Conservation (phyloP, 1,139 yeast species). For the Suhomyces kunorum region DNA sequence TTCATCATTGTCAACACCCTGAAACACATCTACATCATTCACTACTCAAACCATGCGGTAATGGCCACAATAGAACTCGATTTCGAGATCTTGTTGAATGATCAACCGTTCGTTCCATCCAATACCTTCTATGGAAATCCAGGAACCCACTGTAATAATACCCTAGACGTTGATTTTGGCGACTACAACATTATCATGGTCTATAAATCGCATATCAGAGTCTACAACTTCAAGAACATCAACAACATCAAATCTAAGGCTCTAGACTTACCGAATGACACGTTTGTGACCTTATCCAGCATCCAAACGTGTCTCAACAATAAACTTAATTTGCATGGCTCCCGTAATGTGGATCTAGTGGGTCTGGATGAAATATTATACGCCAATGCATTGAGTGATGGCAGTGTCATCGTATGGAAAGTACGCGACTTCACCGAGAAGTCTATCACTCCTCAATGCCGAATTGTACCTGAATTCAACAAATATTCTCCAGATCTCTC, state of each 20-base stretch:
- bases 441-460: conserved; percentile 23
- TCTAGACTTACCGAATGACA: conserved; percentile 18
- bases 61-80: conserved; percentile 18
- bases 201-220: conserved; percentile 27
- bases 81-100: conserved; percentile 13
- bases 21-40: conserved; percentile 23
- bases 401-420: conserved; percentile 44
- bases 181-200: conserved; percentile 41
- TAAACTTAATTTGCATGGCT: conserved; percentile 4
- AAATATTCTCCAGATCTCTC: conserved; percentile 20
- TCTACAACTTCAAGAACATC: conserved; percentile 25
- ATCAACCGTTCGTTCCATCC: conserved; percentile 10
- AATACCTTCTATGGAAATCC: conserved; percentile 14
- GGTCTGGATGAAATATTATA: conserved; percentile 58
- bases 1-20: conserved; percentile 28
- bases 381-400: conserved; percentile 43
- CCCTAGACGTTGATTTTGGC: conserved; percentile 55
- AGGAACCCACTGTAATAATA: conserved; percentile 9
- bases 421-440: conserved; percentile 26
- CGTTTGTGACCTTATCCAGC: conserved; percentile 23
- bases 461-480: conserved; percentile 23
- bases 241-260: conserved; percentile 6
- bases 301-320: conserved; percentile 17
- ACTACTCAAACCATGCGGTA: conserved; percentile 20
- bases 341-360: conserved; percentile 25